phyloP scores from a whole-genome alignment of 177 flowering plant genomes.

The Telopea speciosissima region DNA sequence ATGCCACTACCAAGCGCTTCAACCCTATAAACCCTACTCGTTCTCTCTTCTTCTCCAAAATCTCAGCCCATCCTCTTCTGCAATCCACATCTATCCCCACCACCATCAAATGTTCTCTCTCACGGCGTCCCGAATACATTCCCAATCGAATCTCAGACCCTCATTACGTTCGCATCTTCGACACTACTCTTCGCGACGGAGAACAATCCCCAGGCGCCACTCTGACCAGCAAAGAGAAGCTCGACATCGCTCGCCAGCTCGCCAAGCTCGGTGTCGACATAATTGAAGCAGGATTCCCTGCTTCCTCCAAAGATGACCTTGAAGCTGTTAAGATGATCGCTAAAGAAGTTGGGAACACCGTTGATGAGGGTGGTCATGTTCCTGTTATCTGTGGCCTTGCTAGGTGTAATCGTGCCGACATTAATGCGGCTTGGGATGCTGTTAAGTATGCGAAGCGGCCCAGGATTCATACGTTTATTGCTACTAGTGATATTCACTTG shows the following conservation, averaged over 20 bases:
- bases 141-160: conserved; percentile 79
- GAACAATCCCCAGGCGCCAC: conserved; percentile 98
- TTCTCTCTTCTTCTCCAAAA: no score
- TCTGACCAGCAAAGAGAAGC: conserved; percentile 75
- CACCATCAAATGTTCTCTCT: no score
- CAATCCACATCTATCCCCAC: no score
- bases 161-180: conserved; percentile 76
- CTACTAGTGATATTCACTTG: conserved; percentile 90
- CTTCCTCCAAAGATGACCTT: conserved; percentile 69
- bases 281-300: conserved; percentile 95
- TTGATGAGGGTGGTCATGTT: conserved; percentile 52
- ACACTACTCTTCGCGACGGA: conserved; percentile 96
- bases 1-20: no score
- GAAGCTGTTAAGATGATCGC: conserved; percentile 80
- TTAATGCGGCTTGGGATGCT: conserved; percentile 81
- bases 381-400: conserved; percentile 91
- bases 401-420: conserved; percentile 77
- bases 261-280: conserved; percentile 85
- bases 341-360: conserved; percentile 57
- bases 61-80: no score
- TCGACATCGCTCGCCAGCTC: conserved; percentile 81
- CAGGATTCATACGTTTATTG: conserved; percentile 85
- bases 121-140: conserved; percentile 52
- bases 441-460: conserved; percentile 74
- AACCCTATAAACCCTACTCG: no score